Conservation (phyloP, 305 asterid species). For the Stenogyne calaminthoides region DNA sequence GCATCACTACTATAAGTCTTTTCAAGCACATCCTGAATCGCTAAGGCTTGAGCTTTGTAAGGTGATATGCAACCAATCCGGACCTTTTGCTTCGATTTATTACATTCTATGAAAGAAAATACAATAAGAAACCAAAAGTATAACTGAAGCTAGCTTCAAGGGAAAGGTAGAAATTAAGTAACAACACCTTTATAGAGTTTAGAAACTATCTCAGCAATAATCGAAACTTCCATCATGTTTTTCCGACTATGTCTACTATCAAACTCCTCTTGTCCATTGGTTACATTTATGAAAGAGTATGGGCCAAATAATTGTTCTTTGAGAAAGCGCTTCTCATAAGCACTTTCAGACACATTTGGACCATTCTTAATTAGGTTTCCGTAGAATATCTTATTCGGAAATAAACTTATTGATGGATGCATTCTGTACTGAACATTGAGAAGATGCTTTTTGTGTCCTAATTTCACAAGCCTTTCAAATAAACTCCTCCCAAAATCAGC, state of each 20-base stretch:
- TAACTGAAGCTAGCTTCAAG: background rate
- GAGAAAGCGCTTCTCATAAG: conserved; percentile 44
- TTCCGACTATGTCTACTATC: conserved; percentile 44
- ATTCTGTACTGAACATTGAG: conserved; percentile 75
- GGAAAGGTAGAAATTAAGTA: background rate
- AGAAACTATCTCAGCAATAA: conserved; percentile 53
- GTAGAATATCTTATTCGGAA: conserved; percentile 68
- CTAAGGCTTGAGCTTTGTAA: conserved; percentile 70
- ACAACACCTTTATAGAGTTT: conserved; percentile 52
- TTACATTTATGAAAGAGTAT: conserved; percentile 64
- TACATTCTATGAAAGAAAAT: conserved; percentile 38
- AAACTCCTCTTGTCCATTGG: conserved; percentile 54
- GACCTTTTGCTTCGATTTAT: conserved; percentile 39
- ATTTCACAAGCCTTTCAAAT: conserved; percentile 62
- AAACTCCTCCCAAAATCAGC: conserved; percentile 76
- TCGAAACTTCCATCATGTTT: conserved; percentile 61
- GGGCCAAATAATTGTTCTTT: conserved; percentile 48
- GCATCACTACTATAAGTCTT: conserved; percentile 49
- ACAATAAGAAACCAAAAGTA: background rate
- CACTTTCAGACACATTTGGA: conserved; percentile 42
- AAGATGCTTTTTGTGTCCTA: conserved; percentile 65
- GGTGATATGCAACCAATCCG: conserved; percentile 84
- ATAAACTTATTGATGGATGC: conserved; percentile 81
- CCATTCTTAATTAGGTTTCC: conserved; percentile 53
- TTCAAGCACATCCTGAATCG: conserved; percentile 58